Evolutionary conservation across 2,329 filamentous ascomycete genomes (phyloP).

Genomic region (Colletotrichum paranaense): DNA sequence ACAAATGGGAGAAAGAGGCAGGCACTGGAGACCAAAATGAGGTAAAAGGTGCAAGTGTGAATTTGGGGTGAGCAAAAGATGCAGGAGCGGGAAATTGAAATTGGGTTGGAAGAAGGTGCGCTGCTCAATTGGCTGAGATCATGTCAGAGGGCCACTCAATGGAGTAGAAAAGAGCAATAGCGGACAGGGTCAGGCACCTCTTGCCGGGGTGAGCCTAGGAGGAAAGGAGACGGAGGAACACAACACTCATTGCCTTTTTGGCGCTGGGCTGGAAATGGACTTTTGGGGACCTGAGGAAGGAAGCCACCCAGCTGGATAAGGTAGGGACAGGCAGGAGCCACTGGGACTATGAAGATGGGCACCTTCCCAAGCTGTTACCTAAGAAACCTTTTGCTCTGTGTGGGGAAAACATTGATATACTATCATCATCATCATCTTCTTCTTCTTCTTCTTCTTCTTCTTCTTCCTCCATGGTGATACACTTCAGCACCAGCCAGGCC

Average conservation of each 20-base stretch:
- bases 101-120: conserved; percentile 20
- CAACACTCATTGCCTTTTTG: neutral
- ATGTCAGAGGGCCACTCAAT: conserved; percentile 26
- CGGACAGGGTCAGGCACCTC: conserved; percentile 5
- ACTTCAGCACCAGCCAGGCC: neutral
- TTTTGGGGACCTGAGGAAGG: neutral
- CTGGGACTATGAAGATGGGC: no score
- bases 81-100: conserved; percentile 35
- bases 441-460: no score
- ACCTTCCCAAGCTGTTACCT: neutral
- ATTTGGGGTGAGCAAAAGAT: neutral
- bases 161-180: conserved; percentile 16
- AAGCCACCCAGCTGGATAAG: conserved; percentile 1
- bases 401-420: no score
- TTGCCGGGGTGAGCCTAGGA: conserved; percentile 1
- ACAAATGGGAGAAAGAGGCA: neutral
- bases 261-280: neutral
- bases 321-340: neutral
- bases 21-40: neutral
- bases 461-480: neutral
- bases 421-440: no score
- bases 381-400: no score
- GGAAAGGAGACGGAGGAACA: neutral
- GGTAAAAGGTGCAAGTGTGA: neutral
- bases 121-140: conserved; percentile 30